Evolutionary conservation across 805 yeast genomes (phyloP).

Genomic region (Jamesozyma hellenica): DNA sequence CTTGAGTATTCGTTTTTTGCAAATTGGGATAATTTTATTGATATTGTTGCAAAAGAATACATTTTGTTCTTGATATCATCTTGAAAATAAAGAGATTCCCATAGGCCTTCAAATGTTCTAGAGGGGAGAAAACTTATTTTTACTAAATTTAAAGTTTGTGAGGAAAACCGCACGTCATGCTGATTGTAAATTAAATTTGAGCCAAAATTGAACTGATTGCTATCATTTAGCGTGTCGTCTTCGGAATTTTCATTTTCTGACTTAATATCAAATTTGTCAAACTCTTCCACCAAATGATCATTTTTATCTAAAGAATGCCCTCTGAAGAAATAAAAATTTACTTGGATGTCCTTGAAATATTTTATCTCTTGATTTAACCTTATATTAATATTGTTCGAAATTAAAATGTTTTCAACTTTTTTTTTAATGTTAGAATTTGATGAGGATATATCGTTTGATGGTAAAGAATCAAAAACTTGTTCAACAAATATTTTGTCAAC

Average conservation of each 20-base stretch:
- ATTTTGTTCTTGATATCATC: slow-evolving; percentile 25
- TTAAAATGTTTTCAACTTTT: neutral
- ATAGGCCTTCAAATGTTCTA: slow-evolving; percentile 23
- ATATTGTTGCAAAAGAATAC: slow-evolving; percentile 27
- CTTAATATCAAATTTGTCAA: slow-evolving; percentile 25
- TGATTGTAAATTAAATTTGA: neutral
- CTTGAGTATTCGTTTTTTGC: slow-evolving; percentile 2
- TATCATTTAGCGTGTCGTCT: neutral
- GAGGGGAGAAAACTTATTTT: slow-evolving; percentile 25
- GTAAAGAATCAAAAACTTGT: neutral
- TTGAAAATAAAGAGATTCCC: slow-evolving; percentile 31
- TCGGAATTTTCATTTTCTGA: neutral
- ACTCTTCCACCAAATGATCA: slow-evolving; percentile 15
- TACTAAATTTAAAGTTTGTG: slow-evolving; percentile 11
- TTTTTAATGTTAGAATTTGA: neutral
- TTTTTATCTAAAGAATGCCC: slow-evolving; percentile 4
- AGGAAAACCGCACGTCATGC: slow-evolving; percentile 4
- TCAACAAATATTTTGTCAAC: slow-evolving; percentile 12
- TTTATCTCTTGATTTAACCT: neutral
- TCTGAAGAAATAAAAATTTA: slow-evolving; percentile 9
- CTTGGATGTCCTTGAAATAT: neutral
- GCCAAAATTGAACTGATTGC: no score
- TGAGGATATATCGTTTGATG: neutral
- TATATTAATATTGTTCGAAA: neutral
- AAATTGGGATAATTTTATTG: slow-evolving; percentile 20